Evolutionary conservation across 441 rosid genomes (phyloP).

Genomic region (Macaranga tanarius): DNA sequence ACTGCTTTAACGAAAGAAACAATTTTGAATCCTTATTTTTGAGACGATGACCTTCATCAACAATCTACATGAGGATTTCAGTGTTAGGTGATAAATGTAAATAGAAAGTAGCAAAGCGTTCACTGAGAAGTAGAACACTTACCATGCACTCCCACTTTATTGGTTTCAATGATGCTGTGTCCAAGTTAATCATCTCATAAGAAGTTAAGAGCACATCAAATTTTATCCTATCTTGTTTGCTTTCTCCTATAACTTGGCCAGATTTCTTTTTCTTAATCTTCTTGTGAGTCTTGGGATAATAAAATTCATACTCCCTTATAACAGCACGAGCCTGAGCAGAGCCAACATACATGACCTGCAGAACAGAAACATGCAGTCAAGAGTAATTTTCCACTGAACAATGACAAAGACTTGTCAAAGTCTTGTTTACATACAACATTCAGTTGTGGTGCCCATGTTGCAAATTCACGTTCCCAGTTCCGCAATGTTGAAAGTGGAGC

Average conservation of each 20-base stretch:
- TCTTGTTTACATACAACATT: constrained; percentile 73
- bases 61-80: constrained; percentile 63
- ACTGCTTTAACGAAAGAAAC: constrained; percentile 84
- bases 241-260: constrained; percentile 70
- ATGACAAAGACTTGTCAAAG: constrained; percentile 16
- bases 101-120: constrained; percentile 19
- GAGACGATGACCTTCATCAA: constrained; percentile 98
- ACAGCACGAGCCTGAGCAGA: constrained; percentile 80
- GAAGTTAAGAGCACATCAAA: constrained; percentile 98
- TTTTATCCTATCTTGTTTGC: constrained; percentile 91
- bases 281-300: constrained; percentile 64
- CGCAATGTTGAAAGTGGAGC: constrained; percentile 99
- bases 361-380: constrained; percentile 20
- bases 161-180: constrained; percentile 75
- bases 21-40: constrained; percentile 98
- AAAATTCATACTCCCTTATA: constrained; percentile 93
- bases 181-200: constrained; percentile 97
- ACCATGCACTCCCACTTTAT: constrained; percentile 99
- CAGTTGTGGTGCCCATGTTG: constrained; percentile 98
- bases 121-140: constrained; percentile 29
- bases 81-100: constrained; percentile 25
- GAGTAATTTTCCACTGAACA: not conserved
- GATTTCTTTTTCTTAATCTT: constrained; percentile 90
- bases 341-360: constrained; percentile 97
- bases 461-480: constrained; percentile 98